These are phyloP conservation scores for Fusarium anguioides DNA, from an alignment of 2,329 filamentous ascomycete genomes.

Conservation along the genomic window DNA sequence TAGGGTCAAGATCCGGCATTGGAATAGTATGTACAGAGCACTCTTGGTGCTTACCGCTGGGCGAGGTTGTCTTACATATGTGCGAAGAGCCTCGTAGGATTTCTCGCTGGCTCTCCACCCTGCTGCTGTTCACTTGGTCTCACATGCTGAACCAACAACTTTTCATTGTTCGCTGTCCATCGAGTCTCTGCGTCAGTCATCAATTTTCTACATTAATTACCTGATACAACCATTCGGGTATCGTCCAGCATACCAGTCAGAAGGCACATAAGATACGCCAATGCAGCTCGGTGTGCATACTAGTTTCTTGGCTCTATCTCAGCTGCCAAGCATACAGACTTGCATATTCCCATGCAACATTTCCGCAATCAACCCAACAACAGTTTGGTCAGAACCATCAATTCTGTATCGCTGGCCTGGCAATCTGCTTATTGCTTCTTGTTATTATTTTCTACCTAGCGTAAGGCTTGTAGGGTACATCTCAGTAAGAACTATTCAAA, in stretches of 20 bases:
- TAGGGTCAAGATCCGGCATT: constrained; percentile 15
- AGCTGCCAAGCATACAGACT: constrained; percentile 16
- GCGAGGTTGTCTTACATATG: constrained; percentile 13
- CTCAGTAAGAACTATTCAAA: too few relatives aligned
- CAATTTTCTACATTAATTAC: background rate
- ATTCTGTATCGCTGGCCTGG: background rate
- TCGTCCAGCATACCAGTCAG: constrained; percentile 2
- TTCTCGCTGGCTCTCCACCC: constrained; percentile 15
- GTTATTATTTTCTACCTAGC: too few relatives aligned
- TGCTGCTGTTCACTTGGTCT: constrained; percentile 16
- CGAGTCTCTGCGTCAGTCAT: constrained; percentile 1
- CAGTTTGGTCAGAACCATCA: background rate
- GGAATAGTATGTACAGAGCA: constrained; percentile 6
- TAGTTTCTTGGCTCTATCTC: constrained; percentile 8
- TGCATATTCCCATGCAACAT: background rate
- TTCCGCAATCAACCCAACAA: background rate
- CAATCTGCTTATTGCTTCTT: background rate
- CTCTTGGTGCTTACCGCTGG: constrained; percentile 12
- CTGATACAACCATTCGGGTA: constrained; percentile 17
- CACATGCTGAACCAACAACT: constrained; percentile 19
- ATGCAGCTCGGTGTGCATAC: constrained; percentile 1
- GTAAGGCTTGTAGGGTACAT: too few relatives aligned
- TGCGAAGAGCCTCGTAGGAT: constrained; percentile 16
- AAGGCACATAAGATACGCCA: background rate
- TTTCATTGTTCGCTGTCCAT: background rate